A percentile compares a stretch with the other conserved stretches of the same genome.
Conservation (phyloP, 2,329 filamentous ascomycete genomes). For the Penicillium thymicola region DNA sequence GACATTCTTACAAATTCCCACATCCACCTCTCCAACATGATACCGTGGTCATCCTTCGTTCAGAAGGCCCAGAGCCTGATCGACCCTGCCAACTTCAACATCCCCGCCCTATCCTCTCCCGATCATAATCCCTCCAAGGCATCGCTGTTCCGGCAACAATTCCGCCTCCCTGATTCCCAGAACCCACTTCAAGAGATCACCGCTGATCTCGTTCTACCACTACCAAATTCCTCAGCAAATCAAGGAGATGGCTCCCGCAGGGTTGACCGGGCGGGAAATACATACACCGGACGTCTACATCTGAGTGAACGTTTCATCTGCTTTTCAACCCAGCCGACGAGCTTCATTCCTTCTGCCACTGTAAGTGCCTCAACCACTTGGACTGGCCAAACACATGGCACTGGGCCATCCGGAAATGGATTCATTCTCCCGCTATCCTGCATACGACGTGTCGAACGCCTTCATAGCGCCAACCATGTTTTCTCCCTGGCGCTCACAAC, state of each 20-base stretch:
- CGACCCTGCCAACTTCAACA: conserved; percentile 77
- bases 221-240: conserved; percentile 55
- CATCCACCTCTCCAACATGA: conserved; percentile 45
- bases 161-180: conserved; percentile 88
- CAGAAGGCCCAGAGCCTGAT: conserved; percentile 95
- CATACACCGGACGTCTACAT: conserved; percentile 89
- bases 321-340: conserved; percentile 90
- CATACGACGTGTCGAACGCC: conserved; percentile 83
- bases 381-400: conserved; percentile 88
- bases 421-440: conserved; percentile 92
- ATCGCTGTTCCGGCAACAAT: conserved; percentile 90
- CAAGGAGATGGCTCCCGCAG: conserved; percentile 61
- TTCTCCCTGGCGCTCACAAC: conserved; percentile 94
- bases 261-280: conserved; percentile 65
- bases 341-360: conserved; percentile 77
- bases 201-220: conserved; percentile 86
- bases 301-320: conserved; percentile 92
- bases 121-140: conserved; percentile 86
- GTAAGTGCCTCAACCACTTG: conserved; percentile 77
- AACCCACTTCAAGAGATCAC: conserved; percentile 94
- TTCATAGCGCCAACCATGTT: conserved; percentile 87
- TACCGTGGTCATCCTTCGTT: conserved; percentile 74
- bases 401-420: conserved; percentile 88
- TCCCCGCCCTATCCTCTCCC: conserved; percentile 67
- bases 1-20: background rate